Evolutionary conservation across 2,329 filamentous ascomycete genomes (phyloP), one percentile per base, ranked within the genome.

Genomic region (Phaeosphaeriaceae sp.): DNA sequence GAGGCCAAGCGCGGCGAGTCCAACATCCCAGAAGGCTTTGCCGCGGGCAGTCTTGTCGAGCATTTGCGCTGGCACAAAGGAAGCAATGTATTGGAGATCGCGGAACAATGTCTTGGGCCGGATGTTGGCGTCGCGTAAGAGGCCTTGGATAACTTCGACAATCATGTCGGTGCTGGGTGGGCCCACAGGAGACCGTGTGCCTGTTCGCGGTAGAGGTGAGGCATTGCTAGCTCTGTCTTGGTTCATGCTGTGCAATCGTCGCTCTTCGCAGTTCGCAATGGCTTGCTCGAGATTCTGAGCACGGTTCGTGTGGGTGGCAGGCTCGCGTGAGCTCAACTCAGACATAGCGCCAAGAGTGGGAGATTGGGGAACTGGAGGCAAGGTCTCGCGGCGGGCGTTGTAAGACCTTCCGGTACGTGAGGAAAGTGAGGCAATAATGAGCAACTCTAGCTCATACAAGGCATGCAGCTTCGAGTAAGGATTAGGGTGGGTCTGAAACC

Each of bases 11-110:
- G 94, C 93, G 0, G 95, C 94, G 6, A 97, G 85, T 0, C 92
- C 93, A 24, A 93, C 91, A 69, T 97, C 92, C 86, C 93, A 92
- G 75, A 98, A 98, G 0, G 94, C 92, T 67, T 93, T 95, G 42
- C 87, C 84, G 52, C 83, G 81, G 17, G 85, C 83, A 2, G 83
- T 85, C 67, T 85, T 84, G 75, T 87, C 86, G 13, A 89, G 78
- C 46, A 84, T 83, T 11, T 84, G 80, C 5, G 83, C 80, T 0
- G 87, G 85, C 3, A 88, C 81, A 61, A 89, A 87, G 0, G 87
- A 84, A 2, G 87, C 86, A 59, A 89, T 88, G 77, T 80, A 82
- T 63, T 84, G 82, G 21, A 84, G 63, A 59, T 84, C 82, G 46
- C 82, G 73, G 69, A 83, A 84, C 5, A 84, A 78, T 4, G 80